phyloP scores from a whole-genome alignment of 371 early-diverging fungal species.

The Mortierella sp. region DNA sequence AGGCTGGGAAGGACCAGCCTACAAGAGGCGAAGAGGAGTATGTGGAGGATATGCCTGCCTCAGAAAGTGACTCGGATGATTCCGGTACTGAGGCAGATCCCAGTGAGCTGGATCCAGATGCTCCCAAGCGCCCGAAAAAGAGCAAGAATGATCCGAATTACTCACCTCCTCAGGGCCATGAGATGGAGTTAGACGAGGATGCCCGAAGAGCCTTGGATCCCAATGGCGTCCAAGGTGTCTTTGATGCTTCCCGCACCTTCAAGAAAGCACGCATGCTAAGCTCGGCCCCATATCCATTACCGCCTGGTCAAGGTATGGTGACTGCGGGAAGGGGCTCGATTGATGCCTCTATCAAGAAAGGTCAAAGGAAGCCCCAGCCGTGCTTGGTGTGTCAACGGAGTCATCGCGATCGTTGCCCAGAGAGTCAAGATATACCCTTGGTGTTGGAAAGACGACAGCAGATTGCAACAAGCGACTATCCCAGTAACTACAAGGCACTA shows the following conservation, averaged over 20 bases:
- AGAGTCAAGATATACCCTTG: slow-evolving; percentile 50
- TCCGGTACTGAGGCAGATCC: slow-evolving; percentile 35
- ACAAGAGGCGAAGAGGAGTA: slow-evolving; percentile 28
- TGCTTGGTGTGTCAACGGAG: slow-evolving; percentile 44
- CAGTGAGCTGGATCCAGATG: slow-evolving; percentile 24
- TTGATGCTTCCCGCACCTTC: slow-evolving; percentile 23
- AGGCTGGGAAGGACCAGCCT: slow-evolving; percentile 45
- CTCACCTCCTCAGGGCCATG: slow-evolving; percentile 19
- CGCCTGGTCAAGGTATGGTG: slow-evolving; percentile 3
- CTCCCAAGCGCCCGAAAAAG: slow-evolving; percentile 25
- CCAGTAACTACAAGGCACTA: slow-evolving; percentile 36
- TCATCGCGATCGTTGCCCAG: slow-evolving; percentile 48
- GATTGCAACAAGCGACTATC: slow-evolving; percentile 49
- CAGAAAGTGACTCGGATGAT: slow-evolving; percentile 32
- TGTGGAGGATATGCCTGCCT: slow-evolving; percentile 32
- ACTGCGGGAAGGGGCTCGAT: slow-evolving; percentile 11
- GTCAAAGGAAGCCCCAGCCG: slow-evolving; percentile 29
- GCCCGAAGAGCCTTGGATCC: slow-evolving; percentile 15
- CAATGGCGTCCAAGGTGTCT: slow-evolving; percentile 17
- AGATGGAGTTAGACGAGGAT: slow-evolving; percentile 29
- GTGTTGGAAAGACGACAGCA: slow-evolving; percentile 50
- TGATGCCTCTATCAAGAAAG: slow-evolving; percentile 29
- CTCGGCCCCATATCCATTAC: slow-evolving; percentile 31
- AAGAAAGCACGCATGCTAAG: slow-evolving; percentile 38
- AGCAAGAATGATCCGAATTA: slow-evolving; percentile 29